Evolutionary conservation across 1,284 basidiomycete genomes (phyloP).

Genomic region (Ganoderma lucidum): DNA sequence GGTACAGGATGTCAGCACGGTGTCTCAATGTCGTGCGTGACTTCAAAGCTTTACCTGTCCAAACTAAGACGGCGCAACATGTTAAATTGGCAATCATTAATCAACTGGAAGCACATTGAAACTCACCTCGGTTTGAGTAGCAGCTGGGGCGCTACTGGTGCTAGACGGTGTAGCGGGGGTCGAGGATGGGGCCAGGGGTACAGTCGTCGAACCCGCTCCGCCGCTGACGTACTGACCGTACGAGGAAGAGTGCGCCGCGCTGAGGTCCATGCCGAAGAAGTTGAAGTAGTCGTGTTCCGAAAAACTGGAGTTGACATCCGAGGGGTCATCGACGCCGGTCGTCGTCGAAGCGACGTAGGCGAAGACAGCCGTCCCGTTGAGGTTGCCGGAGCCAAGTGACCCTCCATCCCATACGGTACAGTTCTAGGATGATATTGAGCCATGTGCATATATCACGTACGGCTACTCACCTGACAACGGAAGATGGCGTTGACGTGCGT

Average conservation of each 20-base stretch:
- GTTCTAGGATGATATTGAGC: slow-evolving; percentile 31
- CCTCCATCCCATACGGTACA: slow-evolving; percentile 41
- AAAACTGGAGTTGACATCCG: slow-evolving; percentile 38
- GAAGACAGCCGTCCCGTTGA: slow-evolving; percentile 37
- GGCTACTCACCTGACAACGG: slow-evolving; percentile 38
- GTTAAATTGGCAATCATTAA: not conserved
- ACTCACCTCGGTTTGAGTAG: slow-evolving; percentile 37
- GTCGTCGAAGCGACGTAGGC: slow-evolving; percentile 40
- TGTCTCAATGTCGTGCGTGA: not conserved
- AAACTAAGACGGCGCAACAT: slow-evolving; percentile 19
- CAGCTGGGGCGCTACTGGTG: slow-evolving; percentile 29
- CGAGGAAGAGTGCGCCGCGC: slow-evolving; percentile 35
- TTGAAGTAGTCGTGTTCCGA: slow-evolving; percentile 40
- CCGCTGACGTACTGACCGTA: slow-evolving; percentile 37
- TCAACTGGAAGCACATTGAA: not conserved
- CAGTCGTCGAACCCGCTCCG: slow-evolving; percentile 24
- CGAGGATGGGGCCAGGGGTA: slow-evolving; percentile 22
- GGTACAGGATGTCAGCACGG: not conserved
- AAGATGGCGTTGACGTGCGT: slow-evolving; percentile 43
- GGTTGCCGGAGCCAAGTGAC: slow-evolving; percentile 38
- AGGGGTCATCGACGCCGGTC: slow-evolving; percentile 36
- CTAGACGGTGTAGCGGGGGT: slow-evolving; percentile 26
- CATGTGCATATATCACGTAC: not conserved
- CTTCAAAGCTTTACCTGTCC: slow-evolving; percentile 32
- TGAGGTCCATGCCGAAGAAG: slow-evolving; percentile 41